Base-by-base conservation (phyloP, 1,139 yeast species). In the Suhomyces chickasaworum region DNA sequence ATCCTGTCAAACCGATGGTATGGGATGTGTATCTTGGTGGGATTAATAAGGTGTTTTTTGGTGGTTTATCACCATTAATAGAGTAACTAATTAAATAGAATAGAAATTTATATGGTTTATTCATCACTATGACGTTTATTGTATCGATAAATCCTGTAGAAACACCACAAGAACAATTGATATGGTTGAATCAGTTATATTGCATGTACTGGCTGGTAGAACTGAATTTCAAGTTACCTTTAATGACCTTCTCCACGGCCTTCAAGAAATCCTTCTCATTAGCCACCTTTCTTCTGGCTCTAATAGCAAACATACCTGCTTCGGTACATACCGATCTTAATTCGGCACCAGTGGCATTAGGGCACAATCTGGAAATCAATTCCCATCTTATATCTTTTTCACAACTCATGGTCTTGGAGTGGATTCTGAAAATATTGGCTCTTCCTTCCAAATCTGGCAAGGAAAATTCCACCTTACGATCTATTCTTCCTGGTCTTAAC, bases 341-440 rank as follows among this genome's bases (percentile, higher is more conserved):
- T 71, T 93, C 99, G 8, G 99, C 99, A 69, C 99, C 99, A 1
- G 99, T 93, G 15, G 96, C 88, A 68, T 93, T 93, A 53, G 99
- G 99, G 74, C 99, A 93, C 62, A 93, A 78, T 65, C 99, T 82
- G 18, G 98, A 90, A 61, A 93, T 93, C 63, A 93, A 80, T 69
- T 93, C 99, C 99, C 99, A 93, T 70, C 99, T 85, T 51, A 93
- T 93, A 59, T 89, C 96, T 64, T 96, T 84, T 68, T 93, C 99
- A 56, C 90, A 93, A 60, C 96, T 87, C 99, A 93, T 93, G 45
- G 96, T 84, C 71, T 91, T 93, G 33, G 98, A 86, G 68, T 93
- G 99, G 62, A 93, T 93, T 63, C 97, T 81, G 80, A 95, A 89
- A 61, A 93, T 93, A 64, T 91, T 91, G 42, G 99, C 97, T 59